Base-by-base conservation (phyloP, 345 rosid species). In the Toxicodendron radicans region DNA sequence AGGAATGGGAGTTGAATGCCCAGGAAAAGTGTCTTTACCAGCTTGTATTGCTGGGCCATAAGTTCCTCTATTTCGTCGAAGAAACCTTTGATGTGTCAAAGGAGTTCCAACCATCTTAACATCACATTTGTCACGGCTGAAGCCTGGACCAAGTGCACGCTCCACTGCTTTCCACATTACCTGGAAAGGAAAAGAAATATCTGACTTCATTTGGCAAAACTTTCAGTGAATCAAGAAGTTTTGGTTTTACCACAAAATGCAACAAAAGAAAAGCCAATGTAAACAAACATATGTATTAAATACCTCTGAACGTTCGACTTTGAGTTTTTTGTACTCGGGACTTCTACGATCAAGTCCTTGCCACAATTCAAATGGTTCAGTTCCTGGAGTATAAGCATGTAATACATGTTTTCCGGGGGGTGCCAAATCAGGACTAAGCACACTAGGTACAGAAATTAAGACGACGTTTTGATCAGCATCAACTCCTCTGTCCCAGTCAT, bases 391-490 rank as follows among this genome's bases (percentile, higher is more conserved):
- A 27, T 27, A 46, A 52, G 97, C 97, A 46, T 92, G 98, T 20
- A 92, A 73, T 24, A 94, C 82, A 75, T 92, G 98, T 79, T 94
- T 92, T 11, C 95, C 93, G 16, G 91, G 89, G 0, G 97, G 97
- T 52, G 98, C 97, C 68, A 94, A 86, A 73, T 87, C 85, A 4
- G 92, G 91, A 78, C 93, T 92, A 7, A 94, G 88, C 56, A 84
- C 89, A 11, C 92, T 88, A 16, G 97, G 97, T 41, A 94, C 84
- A 35, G 98, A 94, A 75, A 94, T 88, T 64, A 94, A 85, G 66
- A 92, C 97, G 12, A 94, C 97, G 68, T 94, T 94, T 81, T 94
- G 97, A 77, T 90, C 97, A 7, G 94, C 92, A 79, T 94, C 98
- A 21, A 92, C 98, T 78, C 97, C 97, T 64, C 91, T 78, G 41